These are phyloP conservation scores for Lonicera japonica DNA, from an alignment of 129 eudicot species.

Conservation along the genomic window DNA sequence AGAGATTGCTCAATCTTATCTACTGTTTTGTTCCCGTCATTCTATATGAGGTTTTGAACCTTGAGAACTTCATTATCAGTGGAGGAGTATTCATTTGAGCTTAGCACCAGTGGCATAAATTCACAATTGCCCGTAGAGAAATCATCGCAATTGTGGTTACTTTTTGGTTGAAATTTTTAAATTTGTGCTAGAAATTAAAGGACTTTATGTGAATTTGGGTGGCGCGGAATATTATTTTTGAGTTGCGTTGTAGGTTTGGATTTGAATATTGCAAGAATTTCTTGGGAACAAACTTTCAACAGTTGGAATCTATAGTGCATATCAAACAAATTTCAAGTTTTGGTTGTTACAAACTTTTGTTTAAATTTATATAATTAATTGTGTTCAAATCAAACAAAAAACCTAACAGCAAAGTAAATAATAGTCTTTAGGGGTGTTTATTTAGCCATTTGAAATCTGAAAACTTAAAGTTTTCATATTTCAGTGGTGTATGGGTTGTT, in stretches of 20 bases:
- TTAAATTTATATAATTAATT: too few relatives aligned
- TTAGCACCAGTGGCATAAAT: background rate
- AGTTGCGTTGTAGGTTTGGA: background rate
- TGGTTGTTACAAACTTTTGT: too few relatives aligned
- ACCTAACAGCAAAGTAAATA: too few relatives aligned
- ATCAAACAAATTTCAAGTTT: too few relatives aligned
- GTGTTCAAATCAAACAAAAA: too few relatives aligned
- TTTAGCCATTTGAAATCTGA: too few relatives aligned
- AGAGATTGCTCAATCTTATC: slow-evolving; percentile 39
- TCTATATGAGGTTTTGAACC: slow-evolving; percentile 49
- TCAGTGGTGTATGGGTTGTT: too few relatives aligned
- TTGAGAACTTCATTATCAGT: slow-evolving; percentile 33
- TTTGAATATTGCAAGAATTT: too few relatives aligned
- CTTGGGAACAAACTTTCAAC: too few relatives aligned
- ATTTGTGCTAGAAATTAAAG: background rate
- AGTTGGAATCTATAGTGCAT: too few relatives aligned
- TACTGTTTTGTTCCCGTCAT: slow-evolving; percentile 5
- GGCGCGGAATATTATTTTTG: background rate
- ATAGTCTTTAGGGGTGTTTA: too few relatives aligned
- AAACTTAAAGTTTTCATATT: too few relatives aligned
- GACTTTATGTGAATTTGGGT: background rate
- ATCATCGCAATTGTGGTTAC: background rate
- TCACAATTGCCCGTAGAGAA: slow-evolving; percentile 8
- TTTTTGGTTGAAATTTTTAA: background rate
- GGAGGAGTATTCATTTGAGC: slow-evolving; percentile 9